These are phyloP conservation scores for Baudoinia panamericana DNA, from an alignment of 495 filamentous ascomycete species.

Conservation along the genomic window DNA sequence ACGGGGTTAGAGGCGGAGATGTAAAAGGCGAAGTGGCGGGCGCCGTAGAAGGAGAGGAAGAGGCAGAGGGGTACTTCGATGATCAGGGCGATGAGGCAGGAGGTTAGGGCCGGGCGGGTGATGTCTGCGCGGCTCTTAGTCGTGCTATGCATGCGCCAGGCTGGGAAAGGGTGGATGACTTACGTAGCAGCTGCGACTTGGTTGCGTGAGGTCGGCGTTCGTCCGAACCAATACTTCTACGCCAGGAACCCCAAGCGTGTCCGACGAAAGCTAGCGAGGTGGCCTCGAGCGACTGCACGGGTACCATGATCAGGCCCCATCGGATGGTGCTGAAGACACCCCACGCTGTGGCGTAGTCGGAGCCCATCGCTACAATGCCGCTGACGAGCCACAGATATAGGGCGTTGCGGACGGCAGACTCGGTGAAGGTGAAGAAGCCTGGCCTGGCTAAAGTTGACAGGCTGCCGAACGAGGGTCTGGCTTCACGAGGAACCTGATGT, in stretches of 20 bases:
- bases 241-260: slow-evolving; percentile 53
- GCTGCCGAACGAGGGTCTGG: slow-evolving; percentile 30
- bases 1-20: slow-evolving; percentile 43
- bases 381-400: slow-evolving; percentile 63
- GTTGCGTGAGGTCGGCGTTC: slow-evolving; percentile 30
- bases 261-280: slow-evolving; percentile 53
- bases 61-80: slow-evolving; percentile 53
- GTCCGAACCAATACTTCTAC: slow-evolving; percentile 29
- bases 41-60: slow-evolving; percentile 46
- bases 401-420: slow-evolving; percentile 54
- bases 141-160: not conserved
- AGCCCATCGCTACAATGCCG: slow-evolving; percentile 47
- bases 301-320: slow-evolving; percentile 71
- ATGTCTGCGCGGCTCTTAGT: slow-evolving; percentile 38
- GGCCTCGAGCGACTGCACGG: slow-evolving; percentile 53
- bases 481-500: too few species aligned
- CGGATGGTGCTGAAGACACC: slow-evolving; percentile 63
- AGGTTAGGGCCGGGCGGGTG: slow-evolving; percentile 41
- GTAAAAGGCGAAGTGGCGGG: slow-evolving; percentile 45
- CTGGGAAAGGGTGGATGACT: too few species aligned
- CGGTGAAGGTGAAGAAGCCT: slow-evolving; percentile 44
- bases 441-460: slow-evolving; percentile 42
- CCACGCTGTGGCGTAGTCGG: slow-evolving; percentile 60
- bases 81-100: slow-evolving; percentile 36
- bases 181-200: slow-evolving; percentile 28